Base-by-base conservation (phyloP, 2,329 filamentous ascomycete genomes). In the Gyromitra esculenta region DNA sequence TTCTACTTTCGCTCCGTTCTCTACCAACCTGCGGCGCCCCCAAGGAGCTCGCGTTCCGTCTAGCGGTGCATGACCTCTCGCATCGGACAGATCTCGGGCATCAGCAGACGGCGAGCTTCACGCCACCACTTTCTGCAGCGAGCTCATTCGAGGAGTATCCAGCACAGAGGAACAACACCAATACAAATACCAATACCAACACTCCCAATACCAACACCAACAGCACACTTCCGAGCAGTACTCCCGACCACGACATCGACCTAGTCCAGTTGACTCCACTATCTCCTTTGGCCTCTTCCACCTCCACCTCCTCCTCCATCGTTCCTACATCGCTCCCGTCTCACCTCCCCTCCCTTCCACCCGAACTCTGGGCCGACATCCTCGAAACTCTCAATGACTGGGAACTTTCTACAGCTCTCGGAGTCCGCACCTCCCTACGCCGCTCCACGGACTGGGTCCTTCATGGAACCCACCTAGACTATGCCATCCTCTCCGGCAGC, bases 321-420 rank as follows among this genome's bases (percentile, higher is more conserved):
- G 8, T 31, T 41, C 13, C 57, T 48, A 39, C 31, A 52, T 37
- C 48, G 18, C 52, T 45, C 31, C 21, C 45, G 48, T 25, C 56
- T 1, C 21, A 31, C 35, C 70, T 78, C 41, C 78, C 78, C 2
- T 54, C 52, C 11, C 71, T 98, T 0, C 95, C 95, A 0, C 89
- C 92, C 0, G 95, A 98, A 83, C 88, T 97, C 50, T 97, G 94
- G 93, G 91, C 91, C 41, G 91, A 95, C 73, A 91, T 98, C 62
- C 89, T 97, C 56, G 92, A 96, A 79, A 89, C 91, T 78, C 89
- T 94, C 0, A 90, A 90, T 56, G 95, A 98, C 83, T 98, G 95
- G 95, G 95, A 97, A 84, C 86, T 96, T 21, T 92, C 95, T 8
- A 91, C 91, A 79, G 91, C 92, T 0, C 86, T 97, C 5, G 90